These are phyloP conservation scores for Mucor piriformis DNA, from an alignment of 371 early-diverging fungal genomes.

Conservation along the genomic window DNA sequence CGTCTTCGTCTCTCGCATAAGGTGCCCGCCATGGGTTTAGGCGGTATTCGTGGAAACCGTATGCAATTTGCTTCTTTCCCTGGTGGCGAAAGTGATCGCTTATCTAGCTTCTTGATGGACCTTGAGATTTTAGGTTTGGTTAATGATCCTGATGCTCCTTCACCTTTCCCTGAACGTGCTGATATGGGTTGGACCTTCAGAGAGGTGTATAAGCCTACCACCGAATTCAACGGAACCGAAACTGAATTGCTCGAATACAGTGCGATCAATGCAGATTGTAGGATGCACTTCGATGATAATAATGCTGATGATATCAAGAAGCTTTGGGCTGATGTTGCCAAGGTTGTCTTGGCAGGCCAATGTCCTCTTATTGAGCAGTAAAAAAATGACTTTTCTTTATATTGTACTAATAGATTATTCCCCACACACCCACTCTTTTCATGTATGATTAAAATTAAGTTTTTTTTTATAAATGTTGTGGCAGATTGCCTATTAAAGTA, in stretches of 20 bases:
- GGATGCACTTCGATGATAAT: conserved; percentile 49
- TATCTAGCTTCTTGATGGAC: conserved; percentile 52
- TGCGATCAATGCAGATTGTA: conserved; percentile 51
- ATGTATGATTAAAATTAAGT: too few species aligned
- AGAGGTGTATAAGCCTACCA: conserved; percentile 47
- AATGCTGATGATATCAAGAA: conserved; percentile 47
- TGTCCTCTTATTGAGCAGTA: conserved; percentile 33
- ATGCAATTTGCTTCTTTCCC: conserved; percentile 60
- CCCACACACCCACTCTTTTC: neutral
- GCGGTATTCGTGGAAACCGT: conserved; percentile 55
- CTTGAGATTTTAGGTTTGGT: conserved; percentile 39
- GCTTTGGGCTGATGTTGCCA: conserved; percentile 47
- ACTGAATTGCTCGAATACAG: conserved; percentile 48
- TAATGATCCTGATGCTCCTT: conserved; percentile 47
- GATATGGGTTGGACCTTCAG: conserved; percentile 62
- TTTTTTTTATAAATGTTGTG: too few species aligned
- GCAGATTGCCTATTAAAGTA: too few species aligned
- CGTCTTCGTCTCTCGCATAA: conserved; percentile 52
- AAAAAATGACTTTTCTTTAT: neutral
- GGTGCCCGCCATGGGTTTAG: conserved; percentile 55
- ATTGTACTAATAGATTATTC: neutral
- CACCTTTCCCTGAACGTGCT: conserved; percentile 52
- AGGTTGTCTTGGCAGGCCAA: conserved; percentile 37
- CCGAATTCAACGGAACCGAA: conserved; percentile 29
- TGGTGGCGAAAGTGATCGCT: conserved; percentile 55